Evolutionary conservation across 2,329 filamentous ascomycete genomes (phyloP).

Genomic region (Pseudogymnoascus sp.): DNA sequence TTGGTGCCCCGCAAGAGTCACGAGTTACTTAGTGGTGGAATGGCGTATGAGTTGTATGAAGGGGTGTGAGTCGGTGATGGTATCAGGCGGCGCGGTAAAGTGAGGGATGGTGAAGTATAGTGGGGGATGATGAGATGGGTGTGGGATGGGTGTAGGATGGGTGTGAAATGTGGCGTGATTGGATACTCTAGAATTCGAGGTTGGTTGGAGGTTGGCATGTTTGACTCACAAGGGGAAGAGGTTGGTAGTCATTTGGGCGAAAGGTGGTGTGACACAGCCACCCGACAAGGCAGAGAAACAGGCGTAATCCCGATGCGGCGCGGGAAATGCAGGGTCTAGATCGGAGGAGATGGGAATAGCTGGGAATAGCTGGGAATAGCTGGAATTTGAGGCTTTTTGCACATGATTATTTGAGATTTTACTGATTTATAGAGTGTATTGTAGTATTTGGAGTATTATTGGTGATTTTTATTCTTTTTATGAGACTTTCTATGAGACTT

Average conservation of each 20-base stretch:
- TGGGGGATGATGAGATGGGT: neutral
- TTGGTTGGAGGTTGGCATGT: neutral
- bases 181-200: neutral
- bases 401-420: neutral
- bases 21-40: neutral
- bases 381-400: neutral
- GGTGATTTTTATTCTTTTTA: neutral
- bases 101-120: neutral
- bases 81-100: neutral
- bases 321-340: neutral
- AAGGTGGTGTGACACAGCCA: neutral
- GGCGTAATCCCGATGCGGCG: neutral
- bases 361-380: too few relatives aligned
- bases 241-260: neutral
- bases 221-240: conserved; percentile 1
- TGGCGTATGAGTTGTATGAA: conserved; percentile 2
- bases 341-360: neutral
- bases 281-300: conserved; percentile 1
- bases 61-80: conserved; percentile 1
- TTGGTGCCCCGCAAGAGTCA: neutral
- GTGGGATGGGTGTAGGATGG: neutral
- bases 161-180: neutral
- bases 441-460: neutral
- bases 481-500: neutral
- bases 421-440: neutral